Evolutionary conservation across 2,329 filamentous ascomycete species (phyloP), one percentile per base, ranked within the genome.

Genomic region (Trichoderma oligosporum): DNA sequence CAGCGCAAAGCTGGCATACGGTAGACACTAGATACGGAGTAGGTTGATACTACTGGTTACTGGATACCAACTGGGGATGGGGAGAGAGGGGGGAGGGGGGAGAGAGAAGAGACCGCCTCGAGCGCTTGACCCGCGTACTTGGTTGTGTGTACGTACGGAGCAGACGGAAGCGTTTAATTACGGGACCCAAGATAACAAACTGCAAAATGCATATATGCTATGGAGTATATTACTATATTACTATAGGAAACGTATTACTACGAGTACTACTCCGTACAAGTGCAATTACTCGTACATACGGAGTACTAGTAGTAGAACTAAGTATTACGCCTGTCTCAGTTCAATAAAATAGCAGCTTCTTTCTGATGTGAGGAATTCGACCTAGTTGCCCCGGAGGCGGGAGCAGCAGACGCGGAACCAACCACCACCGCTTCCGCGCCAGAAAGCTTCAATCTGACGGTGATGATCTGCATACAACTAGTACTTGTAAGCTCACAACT

Each of bases 391-490:
- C 29, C 31, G 31, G 39, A 27, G 8, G n/a, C 39, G 39, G 51
- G 14, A 38, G 31, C n/a, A 24, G 20, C 49, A 45, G 41, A 35
- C 25, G 14, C 38, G 49, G 27, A 41, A 20, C 20, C 49, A 27
- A 16, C 33, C 31, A 22, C 20, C 41, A 25, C 14, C 22, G 3
- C 1, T 5, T 11, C 22, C 8, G 44, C 44, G 47, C 47, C 47
- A 29, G 35, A 51, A 51, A 29, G 47, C 47, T 29, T 51, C 51
- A 27, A 54, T 46, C 31, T 45, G 51, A 41, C 51, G 51, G 51
- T 54, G 45, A 54, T 54, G 51, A 54, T 54, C 51, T 54, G 51
- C 51, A 54, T 25, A 7, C n/a, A n/a, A n/a, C 18, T 41, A 8
- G 18, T 41, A n/a, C 38, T 20, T 44, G 41, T 39, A 51, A 33